Evolutionary conservation across 441 rosid genomes (phyloP).

Genomic region (Brassica hybrid): DNA sequence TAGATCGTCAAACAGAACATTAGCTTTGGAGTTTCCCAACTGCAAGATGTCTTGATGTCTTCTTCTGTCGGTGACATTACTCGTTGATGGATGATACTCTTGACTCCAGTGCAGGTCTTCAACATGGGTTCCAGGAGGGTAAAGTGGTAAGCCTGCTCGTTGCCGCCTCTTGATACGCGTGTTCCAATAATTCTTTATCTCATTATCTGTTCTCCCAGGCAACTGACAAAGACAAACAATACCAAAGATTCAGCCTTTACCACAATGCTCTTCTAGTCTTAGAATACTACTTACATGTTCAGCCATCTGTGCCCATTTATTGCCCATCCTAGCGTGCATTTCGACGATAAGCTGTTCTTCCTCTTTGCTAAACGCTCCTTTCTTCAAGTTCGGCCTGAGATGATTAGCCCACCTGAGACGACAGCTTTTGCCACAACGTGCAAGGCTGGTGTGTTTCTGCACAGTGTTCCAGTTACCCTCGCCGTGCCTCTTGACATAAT

Average conservation of each 20-base stretch:
- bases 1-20: conserved; percentile 71
- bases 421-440: conserved; percentile 98
- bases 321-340: conserved; percentile 95
- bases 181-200: conserved; percentile 99
- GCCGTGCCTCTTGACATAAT: conserved; percentile 92
- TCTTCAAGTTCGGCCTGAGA: conserved; percentile 94
- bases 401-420: conserved; percentile 99
- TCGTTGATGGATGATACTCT: conserved; percentile 47
- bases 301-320: conserved; percentile 99
- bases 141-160: conserved; percentile 95
- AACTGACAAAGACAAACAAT: conserved; percentile 49
- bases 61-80: conserved; percentile 50
- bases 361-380: conserved; percentile 92
- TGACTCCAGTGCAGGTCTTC: conserved; percentile 70
- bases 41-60: conserved; percentile 64
- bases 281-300: conserved; percentile 98
- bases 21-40: conserved; percentile 62
- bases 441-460: conserved; percentile 89
- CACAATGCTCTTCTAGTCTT: conserved; percentile 12
- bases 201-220: conserved; percentile 99
- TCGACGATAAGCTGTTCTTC: conserved; percentile 90
- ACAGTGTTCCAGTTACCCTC: conserved; percentile 99
- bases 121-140: conserved; percentile 81
- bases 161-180: conserved; percentile 94
- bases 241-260: conserved; percentile 11